phyloP scores from a whole-genome alignment of 805 yeast genomes.

The Ogataea pini region DNA sequence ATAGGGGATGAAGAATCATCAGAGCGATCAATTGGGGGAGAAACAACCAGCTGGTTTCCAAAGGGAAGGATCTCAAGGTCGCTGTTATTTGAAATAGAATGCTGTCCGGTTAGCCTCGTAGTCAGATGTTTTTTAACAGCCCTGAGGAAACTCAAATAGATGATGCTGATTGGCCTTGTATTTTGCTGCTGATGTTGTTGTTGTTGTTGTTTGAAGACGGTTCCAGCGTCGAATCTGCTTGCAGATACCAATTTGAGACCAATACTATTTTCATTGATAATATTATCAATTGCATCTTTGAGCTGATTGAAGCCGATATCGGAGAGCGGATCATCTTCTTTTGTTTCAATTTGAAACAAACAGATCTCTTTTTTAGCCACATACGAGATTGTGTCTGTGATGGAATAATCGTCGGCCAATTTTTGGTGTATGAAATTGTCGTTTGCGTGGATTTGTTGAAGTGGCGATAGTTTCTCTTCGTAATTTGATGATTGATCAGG shows the following conservation, averaged over 20 bases:
- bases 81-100: conserved; percentile 27
- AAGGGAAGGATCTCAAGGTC: conserved; percentile 46
- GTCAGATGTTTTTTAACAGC: conserved; percentile 47
- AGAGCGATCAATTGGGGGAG: conserved; percentile 28
- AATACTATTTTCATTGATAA: conserved; percentile 30
- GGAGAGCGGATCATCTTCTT: conserved; percentile 11
- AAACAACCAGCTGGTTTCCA: conserved; percentile 45
- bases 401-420: conserved; percentile 31
- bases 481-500: not conserved
- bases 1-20: not conserved
- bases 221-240: conserved; percentile 29
- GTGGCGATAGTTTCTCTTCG: conserved; percentile 20
- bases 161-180: conserved; percentile 32
- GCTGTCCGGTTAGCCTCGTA: conserved; percentile 24
- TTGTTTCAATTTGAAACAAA: conserved; percentile 32
- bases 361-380: conserved; percentile 35
- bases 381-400: conserved; percentile 31
- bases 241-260: conserved; percentile 30
- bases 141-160: conserved; percentile 49
- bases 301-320: conserved; percentile 33
- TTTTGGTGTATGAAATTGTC: conserved; percentile 30
- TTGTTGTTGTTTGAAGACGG: conserved; percentile 24
- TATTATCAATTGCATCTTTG: conserved; percentile 35
- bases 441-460: conserved; percentile 30
- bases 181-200: conserved; percentile 12